Evolutionary conservation across 495 filamentous ascomycete species (phyloP).

Genomic region (Lindgomyces ingoldianus): DNA sequence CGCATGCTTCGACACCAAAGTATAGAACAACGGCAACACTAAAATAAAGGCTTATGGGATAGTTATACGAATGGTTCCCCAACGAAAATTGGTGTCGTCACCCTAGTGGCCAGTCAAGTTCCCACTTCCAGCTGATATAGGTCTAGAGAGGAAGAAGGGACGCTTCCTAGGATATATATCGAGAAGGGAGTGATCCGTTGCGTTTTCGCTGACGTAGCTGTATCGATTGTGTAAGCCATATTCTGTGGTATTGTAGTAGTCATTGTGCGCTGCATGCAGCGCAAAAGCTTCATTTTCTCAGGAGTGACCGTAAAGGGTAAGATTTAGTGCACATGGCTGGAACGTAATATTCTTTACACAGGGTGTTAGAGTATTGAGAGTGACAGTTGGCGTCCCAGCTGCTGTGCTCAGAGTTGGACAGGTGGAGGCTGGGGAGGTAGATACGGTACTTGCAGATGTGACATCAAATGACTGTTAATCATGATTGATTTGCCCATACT

Average conservation of each 20-base stretch:
- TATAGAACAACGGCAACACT: background rate
- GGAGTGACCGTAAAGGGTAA: no score
- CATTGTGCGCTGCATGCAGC: background rate
- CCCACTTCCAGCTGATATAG: background rate
- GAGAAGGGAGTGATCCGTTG: background rate
- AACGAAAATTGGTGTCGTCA: background rate
- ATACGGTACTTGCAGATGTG: no score
- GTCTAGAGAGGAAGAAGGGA: background rate
- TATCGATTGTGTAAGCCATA: background rate
- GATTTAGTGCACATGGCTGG: no score
- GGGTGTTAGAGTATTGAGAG: no score
- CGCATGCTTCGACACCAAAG: background rate
- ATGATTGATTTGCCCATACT: no score
- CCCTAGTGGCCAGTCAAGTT: background rate
- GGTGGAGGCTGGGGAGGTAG: no score
- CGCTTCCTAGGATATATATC: background rate
- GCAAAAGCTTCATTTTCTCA: no score
- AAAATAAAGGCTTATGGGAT: conserved; percentile 6
- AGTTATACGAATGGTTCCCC: background rate
- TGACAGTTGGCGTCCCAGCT: no score
- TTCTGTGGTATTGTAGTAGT: background rate
- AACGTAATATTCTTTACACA: no score
- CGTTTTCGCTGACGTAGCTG: background rate
- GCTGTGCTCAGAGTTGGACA: no score
- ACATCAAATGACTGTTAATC: no score